Conservation (phyloP, 1,139 yeast species). For the Yamadazyma diddensiae region DNA sequence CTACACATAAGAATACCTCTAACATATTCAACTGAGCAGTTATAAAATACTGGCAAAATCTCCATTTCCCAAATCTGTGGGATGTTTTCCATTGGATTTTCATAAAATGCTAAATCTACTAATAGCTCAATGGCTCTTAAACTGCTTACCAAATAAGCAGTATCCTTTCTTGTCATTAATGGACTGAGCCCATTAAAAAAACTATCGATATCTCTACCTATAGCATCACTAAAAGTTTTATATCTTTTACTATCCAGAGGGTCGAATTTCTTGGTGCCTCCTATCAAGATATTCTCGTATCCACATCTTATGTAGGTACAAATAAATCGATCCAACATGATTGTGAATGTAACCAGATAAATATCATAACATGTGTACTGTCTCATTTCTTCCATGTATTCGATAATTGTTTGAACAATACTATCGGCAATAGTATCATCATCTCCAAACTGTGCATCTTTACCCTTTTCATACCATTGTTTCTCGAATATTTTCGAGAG, state of each 20-base stretch:
- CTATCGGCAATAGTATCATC: constrained; percentile 50
- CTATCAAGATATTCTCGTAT: constrained; percentile 44
- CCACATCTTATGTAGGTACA: constrained; percentile 46
- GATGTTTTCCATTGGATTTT: constrained; percentile 45
- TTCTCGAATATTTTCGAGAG: constrained; percentile 40
- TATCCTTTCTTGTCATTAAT: constrained; percentile 45
- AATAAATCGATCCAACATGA: constrained; percentile 41
- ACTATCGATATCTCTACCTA: constrained; percentile 60
- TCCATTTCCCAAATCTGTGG: constrained; percentile 57
- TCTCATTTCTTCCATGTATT: constrained; percentile 66
- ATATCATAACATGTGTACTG: constrained; percentile 46
- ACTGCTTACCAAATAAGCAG: constrained; percentile 53
- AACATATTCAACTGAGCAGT: constrained; percentile 66
- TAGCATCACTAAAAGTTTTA: constrained; percentile 40
- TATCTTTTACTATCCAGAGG: constrained; percentile 50
- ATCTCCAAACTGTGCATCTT: constrained; percentile 28
- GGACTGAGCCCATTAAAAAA: constrained; percentile 62
- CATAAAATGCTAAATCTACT: constrained; percentile 62
- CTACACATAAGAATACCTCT: constrained; percentile 47
- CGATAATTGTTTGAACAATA: constrained; percentile 70
- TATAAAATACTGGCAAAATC: constrained; percentile 57
- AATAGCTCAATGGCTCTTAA: constrained; percentile 63
- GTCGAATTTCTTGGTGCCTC: constrained; percentile 54
- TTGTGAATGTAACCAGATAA: constrained; percentile 43
- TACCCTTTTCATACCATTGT: constrained; percentile 46